Evolutionary conservation across 805 yeast genomes (phyloP).

Genomic region (Naumovozyma baii): DNA sequence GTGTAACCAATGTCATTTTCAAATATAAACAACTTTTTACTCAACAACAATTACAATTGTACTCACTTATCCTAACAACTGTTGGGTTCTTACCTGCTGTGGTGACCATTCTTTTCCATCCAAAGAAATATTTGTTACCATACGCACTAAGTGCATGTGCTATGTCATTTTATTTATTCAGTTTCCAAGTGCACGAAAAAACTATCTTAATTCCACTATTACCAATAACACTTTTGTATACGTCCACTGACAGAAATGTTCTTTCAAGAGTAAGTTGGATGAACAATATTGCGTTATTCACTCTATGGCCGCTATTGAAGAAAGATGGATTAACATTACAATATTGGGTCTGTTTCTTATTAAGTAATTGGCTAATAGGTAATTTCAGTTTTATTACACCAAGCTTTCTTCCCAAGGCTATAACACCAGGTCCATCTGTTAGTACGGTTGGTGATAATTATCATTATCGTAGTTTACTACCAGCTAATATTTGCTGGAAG

Average conservation of each 20-base stretch:
- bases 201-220: slow-evolving; percentile 78
- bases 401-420: slow-evolving; percentile 31
- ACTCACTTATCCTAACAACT: slow-evolving; percentile 48
- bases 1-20: slow-evolving; percentile 72
- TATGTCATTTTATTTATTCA: slow-evolving; percentile 78
- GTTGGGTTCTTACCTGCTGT: slow-evolving; percentile 49
- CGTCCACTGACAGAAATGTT: slow-evolving; percentile 45
- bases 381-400: slow-evolving; percentile 47
- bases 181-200: slow-evolving; percentile 95
- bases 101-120: slow-evolving; percentile 39
- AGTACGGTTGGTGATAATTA: slow-evolving; percentile 26
- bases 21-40: slow-evolving; percentile 55
- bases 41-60: slow-evolving; percentile 46
- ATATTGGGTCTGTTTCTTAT: slow-evolving; percentile 47
- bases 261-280: slow-evolving; percentile 81
- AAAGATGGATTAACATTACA: slow-evolving; percentile 70
- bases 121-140: slow-evolving; percentile 42
- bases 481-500: slow-evolving; percentile 41
- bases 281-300: slow-evolving; percentile 71
- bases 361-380: slow-evolving; percentile 76
- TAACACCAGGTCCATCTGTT: slow-evolving; percentile 39
- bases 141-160: slow-evolving; percentile 80
- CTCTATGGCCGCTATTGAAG: slow-evolving; percentile 77
- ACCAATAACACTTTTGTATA: slow-evolving; percentile 63
- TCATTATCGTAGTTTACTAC: slow-evolving; percentile 38